phyloP scores from a whole-genome alignment of 179 eudicot genomes.

The Silene coronaria region DNA sequence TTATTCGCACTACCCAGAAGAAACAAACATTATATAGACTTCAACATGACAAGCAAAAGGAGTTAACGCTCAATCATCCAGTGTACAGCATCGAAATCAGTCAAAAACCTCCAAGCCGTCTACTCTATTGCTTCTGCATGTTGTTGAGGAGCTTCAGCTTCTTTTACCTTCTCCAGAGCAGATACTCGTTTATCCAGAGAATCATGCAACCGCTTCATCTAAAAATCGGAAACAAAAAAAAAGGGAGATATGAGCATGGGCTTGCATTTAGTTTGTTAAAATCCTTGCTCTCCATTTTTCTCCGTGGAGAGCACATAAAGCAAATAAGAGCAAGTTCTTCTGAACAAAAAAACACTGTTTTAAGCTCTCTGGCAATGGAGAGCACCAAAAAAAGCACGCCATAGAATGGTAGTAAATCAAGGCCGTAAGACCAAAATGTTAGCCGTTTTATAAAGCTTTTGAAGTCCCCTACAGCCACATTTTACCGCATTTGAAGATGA shows the following conservation, averaged over 20 bases:
- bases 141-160: constrained; percentile 43
- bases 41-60: constrained; percentile 10
- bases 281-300: too few relatives aligned
- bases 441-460: too few relatives aligned
- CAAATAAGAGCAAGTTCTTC: too few relatives aligned
- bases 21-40: constrained; percentile 7
- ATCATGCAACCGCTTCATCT: constrained; percentile 60
- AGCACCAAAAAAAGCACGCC: too few relatives aligned
- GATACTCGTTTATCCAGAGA: constrained; percentile 62
- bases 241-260: background rate
- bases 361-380: too few relatives aligned
- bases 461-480: too few relatives aligned
- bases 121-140: constrained; percentile 46
- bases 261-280: background rate
- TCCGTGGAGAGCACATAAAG: too few relatives aligned
- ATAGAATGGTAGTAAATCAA: too few relatives aligned
- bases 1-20: constrained; percentile 19
- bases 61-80: constrained; percentile 17
- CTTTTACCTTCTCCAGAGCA: constrained; percentile 52
- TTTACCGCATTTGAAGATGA: too few relatives aligned
- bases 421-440: too few relatives aligned
- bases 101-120: constrained; percentile 12
- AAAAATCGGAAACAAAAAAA: constrained; percentile 3
- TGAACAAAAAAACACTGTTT: too few relatives aligned
- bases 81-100: constrained; percentile 24